phyloP scores from a whole-genome alignment of 2,329 filamentous ascomycete genomes.

The Rhynchosporium agropyri region DNA sequence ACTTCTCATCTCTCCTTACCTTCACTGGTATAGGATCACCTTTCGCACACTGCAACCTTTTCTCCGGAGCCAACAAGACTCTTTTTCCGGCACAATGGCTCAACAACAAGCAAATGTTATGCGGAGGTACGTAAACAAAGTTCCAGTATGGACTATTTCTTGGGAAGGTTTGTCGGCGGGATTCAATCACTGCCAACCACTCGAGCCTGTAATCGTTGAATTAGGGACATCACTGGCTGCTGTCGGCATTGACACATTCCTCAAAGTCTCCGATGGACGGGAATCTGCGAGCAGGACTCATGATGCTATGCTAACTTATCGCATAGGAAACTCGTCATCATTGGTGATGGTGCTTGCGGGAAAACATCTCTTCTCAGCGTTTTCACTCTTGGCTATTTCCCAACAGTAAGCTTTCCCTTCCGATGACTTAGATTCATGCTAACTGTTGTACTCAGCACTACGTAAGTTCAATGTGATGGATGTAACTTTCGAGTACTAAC shows the following conservation, averaged over 20 bases:
- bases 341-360: conserved; percentile 95
- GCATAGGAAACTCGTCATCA: conserved; percentile 89
- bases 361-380: conserved; percentile 98
- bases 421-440: conserved; percentile 20
- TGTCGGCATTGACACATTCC: conserved; percentile 1
- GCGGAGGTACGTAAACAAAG: conserved; percentile 44
- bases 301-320: conserved; percentile 9
- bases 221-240: conserved; percentile 9
- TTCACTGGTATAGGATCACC: conserved; percentile 34
- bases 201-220: background rate
- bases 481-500: conserved; percentile 48
- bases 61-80: conserved; percentile 17
- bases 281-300: background rate
- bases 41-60: conserved; percentile 14
- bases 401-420: conserved; percentile 68
- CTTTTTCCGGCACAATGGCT: conserved; percentile 37
- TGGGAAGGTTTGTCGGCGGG: background rate
- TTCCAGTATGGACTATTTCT: background rate
- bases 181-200: background rate
- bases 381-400: conserved; percentile 97
- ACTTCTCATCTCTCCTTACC: conserved; percentile 24
- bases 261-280: background rate
- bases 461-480: conserved; percentile 31
- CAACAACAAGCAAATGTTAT: conserved; percentile 48
- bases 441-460: conserved; percentile 52